Conservation (phyloP, 164 flowering plant genomes). For the Chimonanthus salicifolius region DNA sequence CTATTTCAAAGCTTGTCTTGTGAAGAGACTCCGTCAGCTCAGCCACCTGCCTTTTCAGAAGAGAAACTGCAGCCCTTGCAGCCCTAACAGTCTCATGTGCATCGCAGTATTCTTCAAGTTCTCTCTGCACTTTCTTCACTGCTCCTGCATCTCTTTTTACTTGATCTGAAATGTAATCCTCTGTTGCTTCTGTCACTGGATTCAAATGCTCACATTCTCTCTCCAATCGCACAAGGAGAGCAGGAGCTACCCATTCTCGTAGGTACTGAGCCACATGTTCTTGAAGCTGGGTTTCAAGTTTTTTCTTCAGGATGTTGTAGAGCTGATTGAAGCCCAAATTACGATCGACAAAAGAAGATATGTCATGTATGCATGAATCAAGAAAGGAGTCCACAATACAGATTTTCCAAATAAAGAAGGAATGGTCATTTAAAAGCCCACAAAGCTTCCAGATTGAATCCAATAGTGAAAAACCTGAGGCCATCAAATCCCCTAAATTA, state of each 20-base stretch:
- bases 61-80: constrained; percentile 71
- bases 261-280: constrained; percentile 54
- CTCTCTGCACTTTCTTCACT: constrained; percentile 52
- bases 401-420: constrained; percentile 83
- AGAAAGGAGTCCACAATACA: constrained; percentile 70
- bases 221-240: constrained; percentile 50
- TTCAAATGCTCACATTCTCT: constrained; percentile 58
- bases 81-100: constrained; percentile 92
- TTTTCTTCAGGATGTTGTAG: constrained; percentile 52
- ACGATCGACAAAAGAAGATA: constrained; percentile 62
- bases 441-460: constrained; percentile 67
- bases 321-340: constrained; percentile 84
- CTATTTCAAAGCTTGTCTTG: constrained; percentile 65
- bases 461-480: constrained; percentile 59
- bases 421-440: constrained; percentile 39
- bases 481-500: constrained; percentile 35
- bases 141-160: constrained; percentile 43
- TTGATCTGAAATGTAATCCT: constrained; percentile 37
- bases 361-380: constrained; percentile 76
- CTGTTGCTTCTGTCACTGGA: constrained; percentile 30
- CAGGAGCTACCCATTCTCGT: constrained; percentile 59
- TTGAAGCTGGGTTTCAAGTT: constrained; percentile 65
- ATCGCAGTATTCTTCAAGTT: constrained; percentile 90
- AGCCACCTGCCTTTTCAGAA: constrained; percentile 61
- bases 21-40: constrained; percentile 65